These are phyloP conservation scores for Saururus chinensis DNA, from an alignment of 164 flowering plant species.

Conservation along the genomic window DNA sequence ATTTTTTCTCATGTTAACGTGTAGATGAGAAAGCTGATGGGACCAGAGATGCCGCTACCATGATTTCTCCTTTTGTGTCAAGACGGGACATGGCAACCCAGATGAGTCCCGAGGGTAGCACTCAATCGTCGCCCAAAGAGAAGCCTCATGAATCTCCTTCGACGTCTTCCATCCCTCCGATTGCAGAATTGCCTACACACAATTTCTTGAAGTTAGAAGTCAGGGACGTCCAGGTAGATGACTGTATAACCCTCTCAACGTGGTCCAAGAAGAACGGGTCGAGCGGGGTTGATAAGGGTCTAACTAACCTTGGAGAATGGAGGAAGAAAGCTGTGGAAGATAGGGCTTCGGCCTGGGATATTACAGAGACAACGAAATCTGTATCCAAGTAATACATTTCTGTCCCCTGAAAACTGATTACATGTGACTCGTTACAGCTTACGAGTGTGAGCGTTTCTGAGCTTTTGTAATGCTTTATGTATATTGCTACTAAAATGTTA, in stretches of 20 bases:
- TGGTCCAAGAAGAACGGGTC: constrained; percentile 66
- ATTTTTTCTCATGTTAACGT: background rate
- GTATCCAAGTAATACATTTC: constrained; percentile 46
- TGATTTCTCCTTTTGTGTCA: constrained; percentile 50
- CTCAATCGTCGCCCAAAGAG: constrained; percentile 47
- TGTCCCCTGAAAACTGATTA: background rate
- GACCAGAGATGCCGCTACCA: constrained; percentile 38
- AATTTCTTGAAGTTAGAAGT: constrained; percentile 43
- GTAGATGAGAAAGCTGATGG: constrained; percentile 43
- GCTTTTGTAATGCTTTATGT: no score
- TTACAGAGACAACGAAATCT: constrained; percentile 47
- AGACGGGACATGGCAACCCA: constrained; percentile 95
- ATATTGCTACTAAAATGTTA: no score
- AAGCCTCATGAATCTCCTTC: constrained; percentile 35
- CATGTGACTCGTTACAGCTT: no score
- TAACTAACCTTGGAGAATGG: constrained; percentile 36
- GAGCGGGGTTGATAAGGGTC: constrained; percentile 29
- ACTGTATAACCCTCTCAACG: constrained; percentile 59
- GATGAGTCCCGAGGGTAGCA: constrained; percentile 84
- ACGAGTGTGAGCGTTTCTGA: no score
- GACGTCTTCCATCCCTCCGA: constrained; percentile 32
- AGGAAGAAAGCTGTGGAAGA: constrained; percentile 38
- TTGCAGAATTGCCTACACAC: constrained; percentile 35
- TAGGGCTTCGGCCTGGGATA: constrained; percentile 54
- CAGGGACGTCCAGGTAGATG: constrained; percentile 84